A percentile compares a stretch with the other conserved stretches of the same genome.
phyloP scores from a whole-genome alignment of 2,329 filamentous ascomycete species.

The Nigrospora sphaerica region DNA sequence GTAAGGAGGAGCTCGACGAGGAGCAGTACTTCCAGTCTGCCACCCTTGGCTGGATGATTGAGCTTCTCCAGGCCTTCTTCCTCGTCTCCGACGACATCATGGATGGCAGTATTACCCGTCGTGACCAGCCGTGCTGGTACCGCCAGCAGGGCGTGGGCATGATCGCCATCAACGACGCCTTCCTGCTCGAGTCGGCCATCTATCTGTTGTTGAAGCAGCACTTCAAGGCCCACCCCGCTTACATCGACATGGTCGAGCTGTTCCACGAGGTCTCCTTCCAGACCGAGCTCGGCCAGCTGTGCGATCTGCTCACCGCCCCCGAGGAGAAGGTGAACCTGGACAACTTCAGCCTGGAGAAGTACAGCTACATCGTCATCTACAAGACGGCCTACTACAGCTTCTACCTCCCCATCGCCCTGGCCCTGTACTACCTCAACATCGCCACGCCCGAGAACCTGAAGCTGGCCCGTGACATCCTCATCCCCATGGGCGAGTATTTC shows the following conservation, averaged over 20 bases:
- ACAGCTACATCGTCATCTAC: constrained; percentile 97
- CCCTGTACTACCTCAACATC: constrained; percentile 76
- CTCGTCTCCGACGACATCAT: constrained; percentile 98
- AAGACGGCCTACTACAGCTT: constrained; percentile 99
- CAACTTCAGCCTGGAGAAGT: constrained; percentile 95
- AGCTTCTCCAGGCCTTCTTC: constrained; percentile 98
- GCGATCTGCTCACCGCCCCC: constrained; percentile 90
- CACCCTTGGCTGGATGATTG: constrained; percentile 92
- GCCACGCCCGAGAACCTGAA: constrained; percentile 86
- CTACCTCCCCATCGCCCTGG: constrained; percentile 91
- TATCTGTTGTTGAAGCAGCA: constrained; percentile 89
- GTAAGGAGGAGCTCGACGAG: constrained; percentile 59
- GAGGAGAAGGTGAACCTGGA: constrained; percentile 88
- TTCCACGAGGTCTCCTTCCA: constrained; percentile 94
- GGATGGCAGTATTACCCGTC: constrained; percentile 91
- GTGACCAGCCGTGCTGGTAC: constrained; percentile 96
- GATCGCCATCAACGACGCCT: constrained; percentile 97
- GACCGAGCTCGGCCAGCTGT: constrained; percentile 91
- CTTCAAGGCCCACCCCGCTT: constrained; percentile 80
- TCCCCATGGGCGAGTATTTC: constrained; percentile 98
- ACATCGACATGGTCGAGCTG: constrained; percentile 87
- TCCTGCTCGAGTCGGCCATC: constrained; percentile 88
- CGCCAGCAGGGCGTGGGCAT: constrained; percentile 81
- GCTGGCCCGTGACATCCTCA: constrained; percentile 83
- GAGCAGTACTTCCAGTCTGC: constrained; percentile 85